A percentile compares a stretch with the other conserved stretches of the same genome.
These are phyloP conservation scores for Colletotrichum tanaceti DNA, from an alignment of 2,329 filamentous ascomycete genomes.

Conservation along the genomic window DNA sequence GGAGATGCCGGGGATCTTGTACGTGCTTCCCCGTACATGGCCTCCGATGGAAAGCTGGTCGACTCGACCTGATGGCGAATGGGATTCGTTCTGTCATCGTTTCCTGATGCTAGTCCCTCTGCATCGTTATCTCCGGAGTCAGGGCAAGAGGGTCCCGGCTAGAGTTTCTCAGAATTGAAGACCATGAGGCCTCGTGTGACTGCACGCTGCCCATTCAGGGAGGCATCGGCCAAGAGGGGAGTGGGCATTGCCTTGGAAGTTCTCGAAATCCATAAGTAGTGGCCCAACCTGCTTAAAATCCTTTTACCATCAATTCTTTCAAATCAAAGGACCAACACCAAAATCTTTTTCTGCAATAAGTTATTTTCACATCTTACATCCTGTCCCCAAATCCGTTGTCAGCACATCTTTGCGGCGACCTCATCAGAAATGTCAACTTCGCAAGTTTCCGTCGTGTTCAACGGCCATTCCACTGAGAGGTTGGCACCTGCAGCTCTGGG, in stretches of 20 bases:
- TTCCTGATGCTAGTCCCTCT: background rate
- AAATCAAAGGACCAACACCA: background rate
- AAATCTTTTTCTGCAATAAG: too few relatives aligned
- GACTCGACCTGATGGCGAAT: conserved; percentile 12
- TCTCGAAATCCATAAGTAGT: background rate
- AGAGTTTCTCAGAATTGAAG: background rate
- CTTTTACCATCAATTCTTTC: background rate
- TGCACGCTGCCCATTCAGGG: background rate
- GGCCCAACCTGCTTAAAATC: background rate
- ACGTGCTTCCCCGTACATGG: conserved; percentile 4
- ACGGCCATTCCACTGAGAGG: conserved; percentile 7
- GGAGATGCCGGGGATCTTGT: background rate
- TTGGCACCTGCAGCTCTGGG: background rate
- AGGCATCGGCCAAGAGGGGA: background rate
- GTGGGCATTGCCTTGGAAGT: background rate
- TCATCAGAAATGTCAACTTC: background rate
- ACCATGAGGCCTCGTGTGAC: background rate
- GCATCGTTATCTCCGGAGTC: background rate
- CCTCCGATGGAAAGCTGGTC: background rate
- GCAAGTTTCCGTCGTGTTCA: conserved; percentile 10
- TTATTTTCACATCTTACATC: too few relatives aligned
- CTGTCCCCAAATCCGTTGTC: background rate
- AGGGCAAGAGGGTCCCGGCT: background rate
- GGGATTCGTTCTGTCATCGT: conserved; percentile 6
- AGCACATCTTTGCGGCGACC: background rate